Percentiles rank a stretch among this genome's conserved stretches.
Conservation (phyloP, 495 filamentous ascomycete genomes). For the Filosporella fistucella region DNA sequence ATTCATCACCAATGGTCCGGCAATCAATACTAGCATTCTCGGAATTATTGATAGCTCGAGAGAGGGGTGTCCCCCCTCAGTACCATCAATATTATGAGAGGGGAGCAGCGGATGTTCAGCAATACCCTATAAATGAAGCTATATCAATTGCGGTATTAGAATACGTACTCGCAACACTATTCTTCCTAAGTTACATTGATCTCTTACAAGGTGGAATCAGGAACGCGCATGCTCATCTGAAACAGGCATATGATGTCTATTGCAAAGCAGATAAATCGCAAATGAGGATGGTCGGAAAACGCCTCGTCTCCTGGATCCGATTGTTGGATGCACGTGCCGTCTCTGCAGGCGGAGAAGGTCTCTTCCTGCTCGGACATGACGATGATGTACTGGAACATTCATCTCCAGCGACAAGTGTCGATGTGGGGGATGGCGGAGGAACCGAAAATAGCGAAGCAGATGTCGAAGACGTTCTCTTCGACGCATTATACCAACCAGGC, state of each 20-base stretch:
- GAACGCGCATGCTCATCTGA: slow-evolving; percentile 24
- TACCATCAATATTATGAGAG: slow-evolving; percentile 17
- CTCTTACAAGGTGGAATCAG: slow-evolving; percentile 22
- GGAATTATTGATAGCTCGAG: slow-evolving; percentile 19
- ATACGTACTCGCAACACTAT: slow-evolving; percentile 25
- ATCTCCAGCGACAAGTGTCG: slow-evolving; percentile 15
- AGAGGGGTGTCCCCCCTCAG: slow-evolving; percentile 1
- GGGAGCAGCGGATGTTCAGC: not conserved
- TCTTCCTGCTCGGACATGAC: slow-evolving; percentile 30
- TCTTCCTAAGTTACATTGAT: slow-evolving; percentile 30
- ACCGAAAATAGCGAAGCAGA: slow-evolving; percentile 18
- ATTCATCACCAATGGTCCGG: slow-evolving; percentile 25
- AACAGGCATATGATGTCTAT: slow-evolving; percentile 21
- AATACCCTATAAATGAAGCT: not conserved
- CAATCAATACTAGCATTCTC: slow-evolving; percentile 27
- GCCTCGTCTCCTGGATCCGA: slow-evolving; percentile 31
- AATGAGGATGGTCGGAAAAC: slow-evolving; percentile 21
- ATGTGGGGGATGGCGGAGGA: slow-evolving; percentile 3
- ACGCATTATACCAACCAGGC: slow-evolving; percentile 27
- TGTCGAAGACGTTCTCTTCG: slow-evolving; percentile 30
- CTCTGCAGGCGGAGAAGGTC: slow-evolving; percentile 33
- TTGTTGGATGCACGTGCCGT: slow-evolving; percentile 33
- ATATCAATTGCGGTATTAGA: not conserved
- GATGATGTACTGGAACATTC: slow-evolving; percentile 21
- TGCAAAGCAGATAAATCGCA: slow-evolving; percentile 19